Evolutionary conservation across 352 stramenopile genomes (phyloP), one percentile per base, ranked within the genome.

Genomic region (Thalassiosira exigua): DNA sequence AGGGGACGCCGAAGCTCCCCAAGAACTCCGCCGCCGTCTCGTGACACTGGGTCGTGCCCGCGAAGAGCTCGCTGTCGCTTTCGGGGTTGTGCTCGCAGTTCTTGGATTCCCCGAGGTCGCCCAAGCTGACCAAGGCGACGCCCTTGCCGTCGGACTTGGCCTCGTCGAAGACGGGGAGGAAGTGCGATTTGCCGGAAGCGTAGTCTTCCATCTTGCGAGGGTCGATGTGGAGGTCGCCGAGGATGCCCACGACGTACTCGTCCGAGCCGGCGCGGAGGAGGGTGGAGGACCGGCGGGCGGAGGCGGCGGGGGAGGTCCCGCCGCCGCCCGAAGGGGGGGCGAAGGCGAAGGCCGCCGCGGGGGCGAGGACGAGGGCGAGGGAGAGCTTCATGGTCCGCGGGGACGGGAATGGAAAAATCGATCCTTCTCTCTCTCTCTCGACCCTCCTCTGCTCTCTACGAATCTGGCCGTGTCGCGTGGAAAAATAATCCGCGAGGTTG

Each of bases 41-140:
- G 66, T 90, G 82, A 54, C 84, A 91, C 27, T 82, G 29, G 4
- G 84, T 90, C 3, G 87, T 92, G 19, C 87, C 87, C 0, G 86
- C 86, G 48, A 92, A 92, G 2, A 92, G 64, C 71, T 92, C 86
- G 46, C 36, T 50, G 14, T 42, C 36, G 32, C 50, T 81, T 26
- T 77, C 65, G 17, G 69, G 81, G 46, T 88, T 87, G 32, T 81
- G 70, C 52, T 85, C 79, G 33, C 79, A 85, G 46, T 80, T 80
- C 46, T 91, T 92, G 41, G 65, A 83, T 44, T 90, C 80, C 19
- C 87, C 87, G 39, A 93, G 72, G 64, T 93, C 87, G 14, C 87
- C 87, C 0, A 93, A 56, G 1, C 65, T 84, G 0, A 90, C 82
- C 11, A 93, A 22, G 17, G 82, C 80, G 0, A 82, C 82, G 27